Base-by-base conservation (phyloP, 2,329 filamentous ascomycete species). In the Aspergillus sp. region DNA sequence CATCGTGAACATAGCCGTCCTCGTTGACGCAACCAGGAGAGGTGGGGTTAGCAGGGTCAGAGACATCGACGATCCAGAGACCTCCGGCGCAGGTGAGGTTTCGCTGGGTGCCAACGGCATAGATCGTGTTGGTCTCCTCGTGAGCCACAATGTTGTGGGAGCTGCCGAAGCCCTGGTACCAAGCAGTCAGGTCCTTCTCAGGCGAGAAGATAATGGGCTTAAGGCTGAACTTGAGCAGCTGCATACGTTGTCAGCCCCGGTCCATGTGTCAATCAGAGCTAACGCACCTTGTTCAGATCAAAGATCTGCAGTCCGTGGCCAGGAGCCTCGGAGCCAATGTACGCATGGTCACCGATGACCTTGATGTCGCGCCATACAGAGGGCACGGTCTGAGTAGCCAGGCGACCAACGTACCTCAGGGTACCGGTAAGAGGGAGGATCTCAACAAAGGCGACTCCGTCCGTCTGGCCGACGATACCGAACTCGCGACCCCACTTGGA, bases 11-110 rank as follows among this genome's bases (percentile, higher is more conserved):
- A 50, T 67, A 67, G 19, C 65, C 65, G 31, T 67, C 65, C 51
- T 67, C 61, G 19, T 47, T 66, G 25, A 49, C 65, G 30, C 65
- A 66, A 25, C 65, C 65, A 3, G 65, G 64, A 7, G 65, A 67
- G 11, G 46, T 57, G 15, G 65, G 65, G 6, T 64, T 64, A 28
- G 64, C 57, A 0, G 64, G 65, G 43, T 67, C 58, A 30, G 65
- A 66, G 6, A 67, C 65, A 54, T 67, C 65, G 31, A 67, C 58
- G 55, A 67, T 67, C 65, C 65, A 67, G 25, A 67, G 56, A 6
- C 65, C 65, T 8, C 65, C 65, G 1, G 61, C 59, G 50, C 65
- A 67, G 41, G 43, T 55, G 38, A 63, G 63, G 13, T 59, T 59
- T n/a, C 65, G 46, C 2, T 28, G 19, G 6, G 64, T 67, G 22